A percentile compares a stretch with the other conserved stretches of the same genome.
Evolutionary conservation across 208 protist genomes (phyloP).

Genomic region (Trichomonas vaginalis): DNA sequence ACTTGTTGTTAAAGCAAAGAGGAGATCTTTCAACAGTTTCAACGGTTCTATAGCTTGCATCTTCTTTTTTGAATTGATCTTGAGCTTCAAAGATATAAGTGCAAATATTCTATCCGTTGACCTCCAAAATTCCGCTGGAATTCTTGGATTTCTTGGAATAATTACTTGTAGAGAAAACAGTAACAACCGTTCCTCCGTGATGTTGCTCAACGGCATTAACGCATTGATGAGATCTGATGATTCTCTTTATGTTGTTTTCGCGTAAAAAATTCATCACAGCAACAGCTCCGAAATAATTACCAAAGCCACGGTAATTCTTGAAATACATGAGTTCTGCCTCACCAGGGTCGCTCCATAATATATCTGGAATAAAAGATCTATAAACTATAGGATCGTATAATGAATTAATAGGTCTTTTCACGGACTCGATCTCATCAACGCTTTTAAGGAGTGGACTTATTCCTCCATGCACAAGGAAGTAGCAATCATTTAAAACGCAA

Average conservation of each 20-base stretch:
- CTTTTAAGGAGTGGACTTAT: not conserved
- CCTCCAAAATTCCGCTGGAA: not conserved
- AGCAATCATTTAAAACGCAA: not conserved
- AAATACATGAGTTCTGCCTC: not conserved
- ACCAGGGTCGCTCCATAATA: not conserved
- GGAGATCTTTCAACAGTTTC: not conserved
- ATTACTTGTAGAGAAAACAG: not conserved
- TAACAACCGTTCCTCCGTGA: not conserved
- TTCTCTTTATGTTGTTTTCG: not conserved
- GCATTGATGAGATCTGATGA: not conserved
- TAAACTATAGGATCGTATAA: not conserved
- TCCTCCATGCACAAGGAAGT: not conserved
- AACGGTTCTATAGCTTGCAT: no score
- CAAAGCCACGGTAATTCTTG: not conserved
- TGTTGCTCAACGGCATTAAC: not conserved
- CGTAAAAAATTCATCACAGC: not conserved
- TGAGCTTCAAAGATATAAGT: no score
- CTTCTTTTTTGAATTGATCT: no score
- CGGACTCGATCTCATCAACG: not conserved
- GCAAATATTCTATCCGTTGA: not conserved
- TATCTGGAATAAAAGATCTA: not conserved
- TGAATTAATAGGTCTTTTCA: not conserved
- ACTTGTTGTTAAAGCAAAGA: not conserved
- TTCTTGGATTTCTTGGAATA: not conserved
- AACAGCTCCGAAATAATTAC: not conserved